Base-by-base conservation (phyloP, 495 filamentous ascomycete species). In the Patellaria atrata region DNA sequence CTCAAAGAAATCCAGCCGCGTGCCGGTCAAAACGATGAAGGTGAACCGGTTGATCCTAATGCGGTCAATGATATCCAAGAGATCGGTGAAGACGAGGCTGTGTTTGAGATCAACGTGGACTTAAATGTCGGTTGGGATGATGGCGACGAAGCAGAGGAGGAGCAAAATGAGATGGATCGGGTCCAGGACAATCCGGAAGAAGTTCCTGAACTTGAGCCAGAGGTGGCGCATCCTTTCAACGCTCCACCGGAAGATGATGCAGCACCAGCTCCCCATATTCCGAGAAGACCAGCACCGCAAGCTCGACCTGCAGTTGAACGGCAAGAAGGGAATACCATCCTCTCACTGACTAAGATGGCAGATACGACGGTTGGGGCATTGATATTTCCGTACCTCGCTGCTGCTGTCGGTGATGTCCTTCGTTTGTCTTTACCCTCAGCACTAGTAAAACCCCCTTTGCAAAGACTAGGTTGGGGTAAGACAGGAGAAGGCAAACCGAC, bases 331-430 rank as follows among this genome's bases (percentile, higher is more conserved):
- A 61, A 64, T 19, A 55, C 75, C 18, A 57, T 67, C 17, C 56
- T 68, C 35, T 61, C 63, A 15, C 66, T 68, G 12, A 60, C 60
- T 39, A 61, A 57, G 26, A 42, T 75, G 18, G 64, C 67, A 4
- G 66, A 75, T 27, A 61, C 66, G 5, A 52, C 75, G 26, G 59
- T 79, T 21, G 73, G 75, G 10, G 75, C 75, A 3, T 59, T 79
- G 8, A 44, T 74, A 8, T 78, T 77, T 52, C 75, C 75, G 0
- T 61, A 63, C 10, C 61, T 78, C 28, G 71, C 73, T 4, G 68
- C 71, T 2, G 61, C 68, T 10, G 67, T 81, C 57, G 82, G 82
- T 34, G 73, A 77, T 33, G 36, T 82, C 1, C 55, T 91, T 37
- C 71, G 75, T 36, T 49, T 63, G 22, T 43, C 63, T 2, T 62